phyloP scores from a whole-genome alignment of 192 early-diverging fungal genomes.

The Phycomyces blakesleeanus region DNA sequence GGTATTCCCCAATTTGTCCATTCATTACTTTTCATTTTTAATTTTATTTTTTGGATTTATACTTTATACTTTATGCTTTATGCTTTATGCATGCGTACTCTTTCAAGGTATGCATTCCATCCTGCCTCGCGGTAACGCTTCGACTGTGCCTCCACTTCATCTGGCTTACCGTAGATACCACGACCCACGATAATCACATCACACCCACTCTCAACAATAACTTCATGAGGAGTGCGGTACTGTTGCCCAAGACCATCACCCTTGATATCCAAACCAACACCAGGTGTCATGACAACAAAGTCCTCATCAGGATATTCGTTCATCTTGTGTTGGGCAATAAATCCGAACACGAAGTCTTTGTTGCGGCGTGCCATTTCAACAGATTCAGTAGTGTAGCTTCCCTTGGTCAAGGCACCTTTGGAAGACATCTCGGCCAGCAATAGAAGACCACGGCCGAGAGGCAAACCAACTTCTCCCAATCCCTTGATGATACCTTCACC shows the following conservation, averaged over 20 bases:
- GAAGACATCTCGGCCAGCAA: conserved; percentile 98
- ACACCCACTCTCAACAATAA: conserved; percentile 77
- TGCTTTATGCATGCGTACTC: conserved; percentile 9
- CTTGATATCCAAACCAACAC: conserved; percentile 79
- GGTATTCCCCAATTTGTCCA: neutral
- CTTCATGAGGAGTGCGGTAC: conserved; percentile 88
- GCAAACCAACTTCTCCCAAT: conserved; percentile 82
- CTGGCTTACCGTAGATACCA: conserved; percentile 90
- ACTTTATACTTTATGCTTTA: conserved; percentile 15
- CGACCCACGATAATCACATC: conserved; percentile 99
- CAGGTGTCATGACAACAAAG: conserved; percentile 93
- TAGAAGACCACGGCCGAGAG: conserved; percentile 74
- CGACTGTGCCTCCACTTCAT: conserved; percentile 66
- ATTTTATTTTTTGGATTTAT: neutral
- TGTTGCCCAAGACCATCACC: conserved; percentile 93
- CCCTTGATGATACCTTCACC: conserved; percentile 96
- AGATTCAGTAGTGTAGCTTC: conserved; percentile 80
- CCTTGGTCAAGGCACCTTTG: conserved; percentile 78
- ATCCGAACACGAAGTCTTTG: conserved; percentile 92
- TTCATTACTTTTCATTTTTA: neutral
- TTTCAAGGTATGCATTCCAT: conserved; percentile 86
- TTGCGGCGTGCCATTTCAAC: conserved; percentile 82
- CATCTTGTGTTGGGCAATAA: conserved; percentile 78
- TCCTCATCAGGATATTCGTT: conserved; percentile 66
- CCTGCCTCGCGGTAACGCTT: conserved; percentile 87